Conservation (phyloP, 2,329 filamentous ascomycete species). For the Clarireedia sp. region DNA sequence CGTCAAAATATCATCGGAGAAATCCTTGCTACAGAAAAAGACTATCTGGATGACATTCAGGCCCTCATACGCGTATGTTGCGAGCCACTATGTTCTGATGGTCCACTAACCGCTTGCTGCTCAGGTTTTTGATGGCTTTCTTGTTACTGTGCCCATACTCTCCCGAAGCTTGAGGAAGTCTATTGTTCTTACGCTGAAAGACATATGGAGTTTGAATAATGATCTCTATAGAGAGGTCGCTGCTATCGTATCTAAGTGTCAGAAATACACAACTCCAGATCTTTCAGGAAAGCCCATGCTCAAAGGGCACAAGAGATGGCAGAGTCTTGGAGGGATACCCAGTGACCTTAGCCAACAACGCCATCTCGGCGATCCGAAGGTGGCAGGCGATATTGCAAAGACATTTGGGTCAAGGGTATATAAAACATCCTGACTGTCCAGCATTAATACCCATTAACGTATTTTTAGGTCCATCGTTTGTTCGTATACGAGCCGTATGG, state of each 20-base stretch:
- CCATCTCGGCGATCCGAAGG: conserved; percentile 46
- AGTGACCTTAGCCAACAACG: conserved; percentile 36
- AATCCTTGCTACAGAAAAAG: conserved; percentile 76
- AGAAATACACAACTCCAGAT: conserved; percentile 45
- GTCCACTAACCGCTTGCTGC: conserved; percentile 51
- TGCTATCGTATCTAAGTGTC: conserved; percentile 57
- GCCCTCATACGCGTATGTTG: conserved; percentile 72
- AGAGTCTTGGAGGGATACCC: conserved; percentile 33
- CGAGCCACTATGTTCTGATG: conserved; percentile 47
- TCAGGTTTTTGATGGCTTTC: conserved; percentile 66
- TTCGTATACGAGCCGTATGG: conserved; percentile 88
- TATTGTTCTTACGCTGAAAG: conserved; percentile 70
- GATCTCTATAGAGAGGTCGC: conserved; percentile 70
- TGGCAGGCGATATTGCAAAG: conserved; percentile 53
- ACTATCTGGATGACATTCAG: conserved; percentile 80
- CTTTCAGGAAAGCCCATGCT: conserved; percentile 1
- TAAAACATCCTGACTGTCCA: not conserved
- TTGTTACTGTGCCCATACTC: conserved; percentile 62
- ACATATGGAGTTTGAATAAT: conserved; percentile 78
- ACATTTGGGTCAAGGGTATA: conserved; percentile 51
- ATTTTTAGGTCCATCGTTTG: conserved; percentile 64
- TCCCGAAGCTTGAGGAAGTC: conserved; percentile 58
- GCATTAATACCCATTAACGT: not conserved
- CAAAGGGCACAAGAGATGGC: conserved; percentile 38
- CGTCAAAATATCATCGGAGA: conserved; percentile 78